Base-by-base conservation (phyloP, 805 yeast species). In the Suhomyces pyralidae region DNA sequence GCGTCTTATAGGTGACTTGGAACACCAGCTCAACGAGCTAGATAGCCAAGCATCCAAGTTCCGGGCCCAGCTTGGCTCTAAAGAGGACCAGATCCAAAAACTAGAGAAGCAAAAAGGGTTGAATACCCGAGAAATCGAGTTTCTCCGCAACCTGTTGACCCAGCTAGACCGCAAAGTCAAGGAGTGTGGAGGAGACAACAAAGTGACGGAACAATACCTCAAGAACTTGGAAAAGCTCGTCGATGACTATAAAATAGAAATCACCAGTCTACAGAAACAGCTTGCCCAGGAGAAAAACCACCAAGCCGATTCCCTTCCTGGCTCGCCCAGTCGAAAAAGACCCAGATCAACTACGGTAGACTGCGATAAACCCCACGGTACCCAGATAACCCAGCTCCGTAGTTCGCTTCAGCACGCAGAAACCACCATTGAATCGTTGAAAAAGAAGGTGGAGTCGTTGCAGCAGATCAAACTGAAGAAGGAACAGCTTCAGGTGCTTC, bases 101-200 rank as follows among this genome's bases (percentile, higher is more conserved):
- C 62, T 81, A 5, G 81, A 81, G 47, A 78, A 80, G 50, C 85
- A 83, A 52, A 76, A 76, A 49, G 61, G 70, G 2, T 68, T 86
- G 43, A 79, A 84, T n/a, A 60, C 70, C 22, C 82, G 81, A 55
- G 92, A 87, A 61, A 77, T 84, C 26, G 81, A 76, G 50, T 76
- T 83, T 52, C 67, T 87, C 50, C 72, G 87, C 53, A 74, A 74
- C 40, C 85, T 83, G 64, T 63, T 86, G 48, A 78, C 82, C 50
- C 77, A 76, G 28, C 62, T 81, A 45, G 85, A 81, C 53, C 61
- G 61, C 10, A 53, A 63, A 10, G 58, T 62, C 40, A 63, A 64
- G 19, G 57, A 54, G 48, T n/a, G 19, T 40, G 56, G 45, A 25
- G 57, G 50, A 46, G 65, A 45, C 57, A 72, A 49, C 19, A 62